Evolutionary conservation across 1,139 yeast species (phyloP), one percentile per base, ranked within the genome.

Genomic region (Candida tetrigidarum): DNA sequence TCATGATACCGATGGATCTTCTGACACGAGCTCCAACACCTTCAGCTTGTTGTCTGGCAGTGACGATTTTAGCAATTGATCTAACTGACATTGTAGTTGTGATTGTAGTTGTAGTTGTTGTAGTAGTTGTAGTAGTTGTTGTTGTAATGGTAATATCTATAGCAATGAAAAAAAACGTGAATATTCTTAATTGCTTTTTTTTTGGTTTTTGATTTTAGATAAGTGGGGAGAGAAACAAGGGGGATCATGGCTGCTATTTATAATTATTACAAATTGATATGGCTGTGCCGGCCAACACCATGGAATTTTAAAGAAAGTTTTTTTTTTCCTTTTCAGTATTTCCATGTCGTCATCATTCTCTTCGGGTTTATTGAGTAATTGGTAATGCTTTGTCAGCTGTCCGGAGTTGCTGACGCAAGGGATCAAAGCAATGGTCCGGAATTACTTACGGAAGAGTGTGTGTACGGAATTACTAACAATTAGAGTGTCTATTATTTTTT

Each of bases 1-100:
- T 67, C 64, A 73, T 68, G 6, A 83, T 77, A 18, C 97, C 97
- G 51, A 90, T 83, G 7, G 96, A 83, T 54, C 97, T 76, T 58
- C 96, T 76, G 10, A 90, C 97, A 28, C 75, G 68, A 30, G 96
- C 96, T n/a, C 96, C 97, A 32, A 76, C 93, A 51, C 97, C 97
- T 67, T 90, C 97, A 12, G 86, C 74, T 62, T 86, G 92, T 58
- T 88, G 91, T 42, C 78, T 59, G 25, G 95, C 93, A 47, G 78
- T 67, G 53, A 88, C 74, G 39, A 79, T 71, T 59, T 81, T 83
- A 37, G 76, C 64, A 49, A 89, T 76, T 11, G 84, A 66, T 74
- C 93, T 78, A 57, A 41, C 25, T 43, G 39, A 37, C 39, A 37
- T 37, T 20, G 37, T 25, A 9, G 10, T 25, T 8, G 11, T 34